A percentile compares a stretch with the other conserved stretches of the same genome.
Evolutionary conservation across 345 rosid species (phyloP).

Genomic region (Lepidium didymum): DNA sequence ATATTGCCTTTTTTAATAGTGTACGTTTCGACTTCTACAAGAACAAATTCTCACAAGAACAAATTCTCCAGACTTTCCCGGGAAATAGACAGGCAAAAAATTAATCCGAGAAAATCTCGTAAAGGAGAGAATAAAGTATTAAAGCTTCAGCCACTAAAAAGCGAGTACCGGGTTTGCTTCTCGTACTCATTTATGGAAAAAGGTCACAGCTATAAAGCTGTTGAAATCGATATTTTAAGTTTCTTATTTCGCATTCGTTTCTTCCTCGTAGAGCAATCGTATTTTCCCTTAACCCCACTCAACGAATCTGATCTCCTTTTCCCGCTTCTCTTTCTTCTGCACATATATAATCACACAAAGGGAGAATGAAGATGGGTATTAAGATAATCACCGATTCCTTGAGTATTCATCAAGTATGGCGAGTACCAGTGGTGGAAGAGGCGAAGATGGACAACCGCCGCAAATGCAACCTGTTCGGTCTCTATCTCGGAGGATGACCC

Average conservation of each 20-base stretch:
- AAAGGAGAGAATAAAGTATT: conserved; percentile 2
- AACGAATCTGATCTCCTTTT: conserved; percentile 41
- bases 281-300: conserved; percentile 53
- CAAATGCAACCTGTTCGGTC: conserved; percentile 33
- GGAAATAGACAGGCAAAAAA: neutral
- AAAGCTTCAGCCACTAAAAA: neutral
- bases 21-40: neutral
- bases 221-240: neutral
- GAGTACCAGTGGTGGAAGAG: conserved; percentile 68
- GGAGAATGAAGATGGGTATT: conserved; percentile 6
- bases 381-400: conserved; percentile 5
- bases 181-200: neutral
- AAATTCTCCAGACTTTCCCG: conserved; percentile 2
- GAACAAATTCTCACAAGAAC: conserved; percentile 1
- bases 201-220: conserved; percentile 13
- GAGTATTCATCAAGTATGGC: conserved; percentile 44
- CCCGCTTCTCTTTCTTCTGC: neutral
- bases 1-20: neutral
- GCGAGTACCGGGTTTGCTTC: conserved; percentile 13
- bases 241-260: conserved; percentile 38
- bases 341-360: conserved; percentile 2
- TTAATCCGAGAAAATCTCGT: neutral
- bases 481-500: conserved; percentile 39
- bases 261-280: conserved; percentile 48
- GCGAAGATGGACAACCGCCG: conserved; percentile 20